Evolutionary conservation across 768 basidiomycete genomes (phyloP).

Genomic region (Mycena alexandri): DNA sequence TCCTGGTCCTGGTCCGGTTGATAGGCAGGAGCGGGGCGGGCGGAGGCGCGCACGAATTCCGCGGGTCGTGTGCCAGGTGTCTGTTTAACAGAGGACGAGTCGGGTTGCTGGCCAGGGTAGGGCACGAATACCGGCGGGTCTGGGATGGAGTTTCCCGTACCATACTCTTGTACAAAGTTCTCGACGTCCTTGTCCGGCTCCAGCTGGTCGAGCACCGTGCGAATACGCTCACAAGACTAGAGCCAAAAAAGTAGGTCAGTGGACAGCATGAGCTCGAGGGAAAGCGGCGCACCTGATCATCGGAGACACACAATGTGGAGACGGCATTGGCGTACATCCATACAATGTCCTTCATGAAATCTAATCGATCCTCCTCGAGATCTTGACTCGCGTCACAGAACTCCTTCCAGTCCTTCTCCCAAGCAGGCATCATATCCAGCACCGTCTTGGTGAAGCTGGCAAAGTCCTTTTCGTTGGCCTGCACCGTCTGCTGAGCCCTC

Average conservation of each 20-base stretch:
- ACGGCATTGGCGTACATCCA: constrained; percentile 97
- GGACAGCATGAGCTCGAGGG: neutral
- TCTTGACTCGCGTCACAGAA: constrained; percentile 98
- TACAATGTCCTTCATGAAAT: constrained; percentile 94
- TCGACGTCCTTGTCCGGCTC: constrained; percentile 93
- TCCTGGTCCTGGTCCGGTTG: constrained; percentile 15
- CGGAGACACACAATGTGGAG: constrained; percentile 93
- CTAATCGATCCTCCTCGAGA: constrained; percentile 93
- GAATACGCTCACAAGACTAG: constrained; percentile 92
- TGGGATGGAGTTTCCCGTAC: constrained; percentile 89
- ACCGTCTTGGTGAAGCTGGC: constrained; percentile 86
- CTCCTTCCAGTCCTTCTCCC: constrained; percentile 94
- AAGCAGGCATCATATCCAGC: constrained; percentile 82
- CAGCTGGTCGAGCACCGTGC: constrained; percentile 88
- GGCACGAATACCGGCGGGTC: constrained; percentile 88
- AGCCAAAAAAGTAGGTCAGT: constrained; percentile 15
- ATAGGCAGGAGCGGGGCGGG: constrained; percentile 31
- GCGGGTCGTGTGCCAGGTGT: constrained; percentile 61
- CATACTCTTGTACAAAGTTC: constrained; percentile 89
- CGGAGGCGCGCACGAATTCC: constrained; percentile 53
- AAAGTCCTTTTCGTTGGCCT: constrained; percentile 93
- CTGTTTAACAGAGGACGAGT: constrained; percentile 23
- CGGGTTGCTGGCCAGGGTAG: constrained; percentile 34
- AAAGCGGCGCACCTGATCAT: constrained; percentile 83
- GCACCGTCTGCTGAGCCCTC: constrained; percentile 89